Conservation (phyloP, 1,139 yeast genomes). For the Geotrichum citri-aurantii region DNA sequence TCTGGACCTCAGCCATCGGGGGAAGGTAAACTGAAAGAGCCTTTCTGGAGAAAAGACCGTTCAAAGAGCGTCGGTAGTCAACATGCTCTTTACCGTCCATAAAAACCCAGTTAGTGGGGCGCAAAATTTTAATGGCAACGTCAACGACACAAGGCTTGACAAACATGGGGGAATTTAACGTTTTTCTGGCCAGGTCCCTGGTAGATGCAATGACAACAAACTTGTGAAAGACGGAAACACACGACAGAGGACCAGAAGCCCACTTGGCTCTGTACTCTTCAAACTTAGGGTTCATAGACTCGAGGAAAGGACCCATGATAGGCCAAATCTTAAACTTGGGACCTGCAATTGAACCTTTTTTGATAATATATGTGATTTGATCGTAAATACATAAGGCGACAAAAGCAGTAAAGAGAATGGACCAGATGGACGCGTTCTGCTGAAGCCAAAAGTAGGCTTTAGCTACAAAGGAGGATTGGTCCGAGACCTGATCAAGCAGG, state of each 20-base stretch:
- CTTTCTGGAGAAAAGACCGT: constrained; percentile 77
- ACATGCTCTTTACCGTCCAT: constrained; percentile 91
- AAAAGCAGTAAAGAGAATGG: constrained; percentile 47
- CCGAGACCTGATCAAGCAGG: neutral
- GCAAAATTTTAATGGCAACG: constrained; percentile 83
- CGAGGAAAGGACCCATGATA: constrained; percentile 90
- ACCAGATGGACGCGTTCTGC: constrained; percentile 33
- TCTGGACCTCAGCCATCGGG: constrained; percentile 76
- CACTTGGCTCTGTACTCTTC: constrained; percentile 90
- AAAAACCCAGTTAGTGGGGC: constrained; percentile 97
- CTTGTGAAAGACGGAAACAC: constrained; percentile 96
- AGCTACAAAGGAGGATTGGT: constrained; percentile 10
- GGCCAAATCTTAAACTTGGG: constrained; percentile 88
- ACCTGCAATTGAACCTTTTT: constrained; percentile 87
- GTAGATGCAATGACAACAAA: constrained; percentile 92
- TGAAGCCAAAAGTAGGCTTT: constrained; percentile 10
- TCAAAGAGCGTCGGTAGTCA: constrained; percentile 85
- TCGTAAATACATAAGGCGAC: constrained; percentile 60
- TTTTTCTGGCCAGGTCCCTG: constrained; percentile 85
- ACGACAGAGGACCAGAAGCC: constrained; percentile 88
- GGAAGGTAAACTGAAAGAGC: constrained; percentile 85
- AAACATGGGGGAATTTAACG: constrained; percentile 74
- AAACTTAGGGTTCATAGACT: constrained; percentile 92
- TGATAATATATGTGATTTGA: constrained; percentile 68
- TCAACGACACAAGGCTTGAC: constrained; percentile 98